A percentile compares a stretch with the other conserved stretches of the same genome.
Conservation (phyloP, 306 rosid genomes). For the Cicer judaicum region DNA sequence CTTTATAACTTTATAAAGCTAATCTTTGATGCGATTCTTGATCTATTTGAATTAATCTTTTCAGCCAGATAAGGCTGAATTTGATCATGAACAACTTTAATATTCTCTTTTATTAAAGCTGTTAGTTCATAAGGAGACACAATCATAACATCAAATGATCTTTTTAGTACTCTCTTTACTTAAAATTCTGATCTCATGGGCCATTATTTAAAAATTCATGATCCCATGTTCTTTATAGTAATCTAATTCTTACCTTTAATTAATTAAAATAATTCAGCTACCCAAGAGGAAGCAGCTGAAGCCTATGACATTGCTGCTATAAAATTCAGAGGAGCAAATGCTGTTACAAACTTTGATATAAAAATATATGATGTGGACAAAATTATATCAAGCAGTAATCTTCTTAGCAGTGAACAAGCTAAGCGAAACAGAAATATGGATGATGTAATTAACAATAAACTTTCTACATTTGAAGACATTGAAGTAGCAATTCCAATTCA, state of each 20-base stretch:
- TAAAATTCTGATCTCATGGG: background rate
- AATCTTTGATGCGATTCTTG: slow-evolving; percentile 37
- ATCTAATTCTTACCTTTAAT: slow-evolving; percentile 22
- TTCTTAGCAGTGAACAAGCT: slow-evolving; percentile 73
- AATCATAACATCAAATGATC: slow-evolving; percentile 34
- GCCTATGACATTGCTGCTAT: slow-evolving; percentile 93
- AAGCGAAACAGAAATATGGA: slow-evolving; percentile 54
- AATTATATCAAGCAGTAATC: slow-evolving; percentile 75
- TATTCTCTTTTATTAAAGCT: slow-evolving; percentile 44
- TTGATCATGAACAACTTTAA: slow-evolving; percentile 43
- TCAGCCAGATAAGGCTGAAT: slow-evolving; percentile 37
- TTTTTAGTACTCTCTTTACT: background rate
- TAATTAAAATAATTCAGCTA: slow-evolving; percentile 56
- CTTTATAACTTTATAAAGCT: slow-evolving; percentile 45
- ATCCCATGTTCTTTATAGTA: background rate
- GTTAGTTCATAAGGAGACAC: slow-evolving; percentile 39
- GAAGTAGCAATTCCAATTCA: slow-evolving; percentile 48
- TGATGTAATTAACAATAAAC: slow-evolving; percentile 19
- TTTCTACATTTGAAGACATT: slow-evolving; percentile 15
- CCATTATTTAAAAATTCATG: slow-evolving; percentile 14
- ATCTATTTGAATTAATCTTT: slow-evolving; percentile 41
- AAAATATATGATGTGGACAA: slow-evolving; percentile 82
- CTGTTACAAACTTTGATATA: slow-evolving; percentile 86
- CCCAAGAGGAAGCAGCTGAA: slow-evolving; percentile 98
- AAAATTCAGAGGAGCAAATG: slow-evolving; percentile 80